Percentiles rank a stretch among this genome's conserved stretches.
Evolutionary conservation across 106 monocot genomes (phyloP).

Genomic region (Dendrobium chrysotoxum): DNA sequence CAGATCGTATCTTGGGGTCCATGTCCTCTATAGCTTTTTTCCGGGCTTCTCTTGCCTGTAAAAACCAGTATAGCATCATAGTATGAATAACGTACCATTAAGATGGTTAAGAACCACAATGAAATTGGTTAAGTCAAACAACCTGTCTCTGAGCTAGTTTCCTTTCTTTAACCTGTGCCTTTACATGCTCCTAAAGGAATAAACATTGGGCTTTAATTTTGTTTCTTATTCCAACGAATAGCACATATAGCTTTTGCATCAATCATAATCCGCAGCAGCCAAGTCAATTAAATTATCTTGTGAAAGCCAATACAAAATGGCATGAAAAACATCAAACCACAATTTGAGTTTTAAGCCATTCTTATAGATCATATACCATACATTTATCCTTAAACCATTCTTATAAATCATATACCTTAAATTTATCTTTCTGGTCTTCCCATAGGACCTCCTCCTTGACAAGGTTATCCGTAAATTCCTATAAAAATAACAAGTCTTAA

Average conservation of each 20-base stretch:
- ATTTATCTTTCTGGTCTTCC: conserved; percentile 73
- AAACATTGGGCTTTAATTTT: not conserved
- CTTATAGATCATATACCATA: conserved; percentile 31
- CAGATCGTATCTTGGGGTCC: conserved; percentile 60
- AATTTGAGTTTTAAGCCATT: not conserved
- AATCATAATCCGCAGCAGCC: not conserved
- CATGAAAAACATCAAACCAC: not conserved
- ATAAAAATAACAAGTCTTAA: conserved; percentile 1
- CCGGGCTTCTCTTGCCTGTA: conserved; percentile 77
- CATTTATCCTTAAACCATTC: conserved; percentile 36
- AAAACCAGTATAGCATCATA: not conserved
- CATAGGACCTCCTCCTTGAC: conserved; percentile 54
- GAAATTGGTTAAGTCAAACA: not conserved
- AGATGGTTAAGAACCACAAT: not conserved
- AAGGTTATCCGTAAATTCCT: conserved; percentile 63
- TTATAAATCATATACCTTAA: conserved; percentile 38
- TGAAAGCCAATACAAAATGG: too few relatives aligned
- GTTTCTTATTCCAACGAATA: not conserved
- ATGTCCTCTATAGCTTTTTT: conserved; percentile 73
- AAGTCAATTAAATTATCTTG: too few relatives aligned
- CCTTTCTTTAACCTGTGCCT: conserved; percentile 66
- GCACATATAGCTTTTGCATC: not conserved
- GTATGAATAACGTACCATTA: not conserved
- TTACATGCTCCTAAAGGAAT: conserved; percentile 56
- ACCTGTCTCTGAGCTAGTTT: conserved; percentile 73